A percentile compares a stretch with the other conserved stretches of the same genome.
These are phyloP conservation scores for Termitomyces sp. DNA, from an alignment of 768 basidiomycete species.

Conservation along the genomic window DNA sequence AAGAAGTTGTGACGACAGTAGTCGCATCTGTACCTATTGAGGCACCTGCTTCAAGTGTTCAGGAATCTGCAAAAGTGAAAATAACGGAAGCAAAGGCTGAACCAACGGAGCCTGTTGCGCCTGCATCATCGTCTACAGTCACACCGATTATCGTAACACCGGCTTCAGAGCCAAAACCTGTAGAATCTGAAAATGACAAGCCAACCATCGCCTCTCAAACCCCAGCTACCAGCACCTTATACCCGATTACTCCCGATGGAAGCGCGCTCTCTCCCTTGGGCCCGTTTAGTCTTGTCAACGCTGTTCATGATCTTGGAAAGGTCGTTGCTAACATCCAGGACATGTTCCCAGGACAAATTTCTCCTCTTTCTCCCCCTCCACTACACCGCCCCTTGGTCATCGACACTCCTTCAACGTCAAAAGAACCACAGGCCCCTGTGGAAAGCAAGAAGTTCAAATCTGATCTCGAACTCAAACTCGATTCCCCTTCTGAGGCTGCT, in stretches of 20 bases:
- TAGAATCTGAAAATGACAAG: neutral
- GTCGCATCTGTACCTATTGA: neutral
- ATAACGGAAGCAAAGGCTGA: neutral
- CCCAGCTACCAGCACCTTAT: neutral
- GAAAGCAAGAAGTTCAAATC: slow-evolving; percentile 9
- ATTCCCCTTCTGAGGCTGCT: neutral
- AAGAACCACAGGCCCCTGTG: neutral
- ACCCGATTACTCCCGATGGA: neutral
- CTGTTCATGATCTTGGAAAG: slow-evolving; percentile 16
- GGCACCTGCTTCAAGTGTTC: neutral
- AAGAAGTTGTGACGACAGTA: neutral
- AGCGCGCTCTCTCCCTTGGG: slow-evolving; percentile 14
- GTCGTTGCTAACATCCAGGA: slow-evolving; percentile 19
- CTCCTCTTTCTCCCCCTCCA: slow-evolving; percentile 13
- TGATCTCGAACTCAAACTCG: slow-evolving; percentile 1
- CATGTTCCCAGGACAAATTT: slow-evolving; percentile 20
- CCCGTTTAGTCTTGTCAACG: slow-evolving; percentile 17
- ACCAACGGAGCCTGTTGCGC: neutral
- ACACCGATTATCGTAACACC: neutral
- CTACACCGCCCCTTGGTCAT: slow-evolving; percentile 10
- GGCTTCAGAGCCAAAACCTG: neutral
- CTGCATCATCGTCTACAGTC: neutral
- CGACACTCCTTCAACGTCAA: neutral
- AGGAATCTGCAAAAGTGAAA: neutral
- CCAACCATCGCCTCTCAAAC: neutral